Percentiles rank a stretch among this genome's conserved stretches.
These are phyloP conservation scores for Mycena rebaudengoi DNA, from an alignment of 768 basidiomycete species.

Conservation along the genomic window DNA sequence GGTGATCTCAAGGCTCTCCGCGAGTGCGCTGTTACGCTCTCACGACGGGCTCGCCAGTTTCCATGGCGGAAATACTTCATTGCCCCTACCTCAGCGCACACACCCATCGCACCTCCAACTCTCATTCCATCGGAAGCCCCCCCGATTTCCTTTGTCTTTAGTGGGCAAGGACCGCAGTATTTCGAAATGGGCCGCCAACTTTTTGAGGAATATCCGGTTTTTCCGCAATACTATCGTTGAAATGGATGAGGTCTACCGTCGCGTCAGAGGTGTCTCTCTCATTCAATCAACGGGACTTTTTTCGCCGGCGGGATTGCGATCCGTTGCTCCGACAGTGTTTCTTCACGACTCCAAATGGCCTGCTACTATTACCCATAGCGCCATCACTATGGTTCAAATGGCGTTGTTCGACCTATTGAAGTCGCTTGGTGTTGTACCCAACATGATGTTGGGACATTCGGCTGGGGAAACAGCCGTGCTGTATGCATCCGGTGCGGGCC, in stretches of 20 bases:
- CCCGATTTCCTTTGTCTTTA: neutral
- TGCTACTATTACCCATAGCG: slow-evolving; percentile 31
- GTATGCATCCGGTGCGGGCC: slow-evolving; percentile 41
- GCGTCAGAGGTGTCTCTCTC: neutral
- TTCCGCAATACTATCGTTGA: neutral
- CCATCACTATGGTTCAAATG: slow-evolving; percentile 42
- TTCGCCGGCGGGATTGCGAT: neutral
- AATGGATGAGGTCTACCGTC: neutral
- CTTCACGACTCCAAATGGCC: slow-evolving; percentile 2
- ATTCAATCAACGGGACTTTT: slow-evolving; percentile 8
- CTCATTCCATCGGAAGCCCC: neutral
- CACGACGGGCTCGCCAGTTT: slow-evolving; percentile 28
- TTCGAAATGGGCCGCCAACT: slow-evolving; percentile 9
- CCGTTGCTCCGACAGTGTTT: neutral
- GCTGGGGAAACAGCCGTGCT: slow-evolving; percentile 45
- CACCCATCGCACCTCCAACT: neutral
- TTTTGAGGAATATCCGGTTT: neutral
- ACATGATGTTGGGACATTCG: slow-evolving; percentile 41
- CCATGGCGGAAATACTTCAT: slow-evolving; percentile 22
- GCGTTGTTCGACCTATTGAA: slow-evolving; percentile 39
- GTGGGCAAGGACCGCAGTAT: slow-evolving; percentile 11
- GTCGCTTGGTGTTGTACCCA: slow-evolving; percentile 33
- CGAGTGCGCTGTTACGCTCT: neutral
- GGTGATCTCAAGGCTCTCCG: neutral
- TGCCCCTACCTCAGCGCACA: neutral